Evolutionary conservation across 2,329 filamentous ascomycete genomes (phyloP).

Genomic region (Trichothecium sympodiale): DNA sequence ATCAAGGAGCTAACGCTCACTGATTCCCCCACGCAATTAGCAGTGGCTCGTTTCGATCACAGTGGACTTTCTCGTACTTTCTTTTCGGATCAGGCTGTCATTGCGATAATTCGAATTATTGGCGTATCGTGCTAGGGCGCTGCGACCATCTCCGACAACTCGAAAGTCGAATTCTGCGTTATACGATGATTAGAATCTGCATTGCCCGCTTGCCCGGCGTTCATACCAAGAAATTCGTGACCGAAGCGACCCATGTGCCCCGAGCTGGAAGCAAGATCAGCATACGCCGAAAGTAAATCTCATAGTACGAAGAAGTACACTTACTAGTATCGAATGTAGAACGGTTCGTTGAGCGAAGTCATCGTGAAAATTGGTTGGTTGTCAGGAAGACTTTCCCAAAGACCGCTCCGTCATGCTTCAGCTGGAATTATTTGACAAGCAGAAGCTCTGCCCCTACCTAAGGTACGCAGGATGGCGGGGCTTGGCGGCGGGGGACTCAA

Average conservation of each 20-base stretch:
- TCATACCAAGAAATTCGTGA: constrained; percentile 85
- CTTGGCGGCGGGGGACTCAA: too few species aligned
- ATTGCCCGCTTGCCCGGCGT: neutral
- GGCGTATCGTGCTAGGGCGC: constrained; percentile 88
- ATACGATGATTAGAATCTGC: neutral
- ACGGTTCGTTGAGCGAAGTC: constrained; percentile 64
- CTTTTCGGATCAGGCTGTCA: constrained; percentile 96
- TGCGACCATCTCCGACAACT: constrained; percentile 82
- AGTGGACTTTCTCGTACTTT: constrained; percentile 60
- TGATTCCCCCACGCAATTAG: constrained; percentile 23
- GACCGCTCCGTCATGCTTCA: too few species aligned
- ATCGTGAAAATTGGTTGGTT: constrained; percentile 30
- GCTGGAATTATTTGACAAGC: too few species aligned
- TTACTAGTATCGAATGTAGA: constrained; percentile 97
- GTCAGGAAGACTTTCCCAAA: neutral
- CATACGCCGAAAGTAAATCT: constrained; percentile 7
- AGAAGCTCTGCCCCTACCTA: too few species aligned
- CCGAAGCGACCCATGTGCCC: constrained; percentile 96
- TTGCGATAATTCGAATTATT: constrained; percentile 99
- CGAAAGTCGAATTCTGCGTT: constrained; percentile 86
- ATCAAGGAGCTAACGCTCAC: constrained; percentile 92
- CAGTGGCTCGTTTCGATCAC: neutral
- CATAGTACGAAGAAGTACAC: constrained; percentile 17
- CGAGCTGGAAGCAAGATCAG: constrained; percentile 48
- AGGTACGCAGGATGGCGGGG: too few species aligned